Evolutionary conservation across 2,329 filamentous ascomycete species (phyloP).

Genomic region (Ophiostoma angusticollis): DNA sequence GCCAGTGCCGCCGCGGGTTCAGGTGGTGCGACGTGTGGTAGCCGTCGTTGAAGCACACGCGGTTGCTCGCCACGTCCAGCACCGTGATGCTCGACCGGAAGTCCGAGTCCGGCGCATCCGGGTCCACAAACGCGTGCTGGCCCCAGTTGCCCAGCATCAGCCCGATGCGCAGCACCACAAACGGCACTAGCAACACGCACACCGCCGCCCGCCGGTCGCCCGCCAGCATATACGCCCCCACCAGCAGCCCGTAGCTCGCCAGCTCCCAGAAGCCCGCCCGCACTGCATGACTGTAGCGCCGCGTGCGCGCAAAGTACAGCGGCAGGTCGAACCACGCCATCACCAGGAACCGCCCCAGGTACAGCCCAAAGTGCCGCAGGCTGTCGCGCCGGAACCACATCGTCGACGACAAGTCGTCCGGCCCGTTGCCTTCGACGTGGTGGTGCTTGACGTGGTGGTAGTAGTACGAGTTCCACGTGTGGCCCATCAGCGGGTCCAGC

Average conservation of each 20-base stretch:
- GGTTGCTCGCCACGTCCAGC: conserved; percentile 67
- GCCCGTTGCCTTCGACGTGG: conserved; percentile 67
- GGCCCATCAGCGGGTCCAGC: conserved; percentile 63
- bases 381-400: conserved; percentile 64
- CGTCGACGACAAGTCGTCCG: conserved; percentile 62
- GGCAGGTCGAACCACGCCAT: conserved; percentile 65
- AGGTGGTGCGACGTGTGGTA: conserved; percentile 74
- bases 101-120: conserved; percentile 61
- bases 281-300: conserved; percentile 39
- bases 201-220: conserved; percentile 43
- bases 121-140: conserved; percentile 70
- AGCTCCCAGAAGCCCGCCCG: conserved; percentile 51
- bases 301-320: conserved; percentile 55
- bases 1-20: conserved; percentile 68
- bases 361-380: conserved; percentile 52
- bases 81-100: conserved; percentile 68
- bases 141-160: conserved; percentile 79
- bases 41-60: conserved; percentile 71
- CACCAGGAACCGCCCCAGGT: conserved; percentile 61
- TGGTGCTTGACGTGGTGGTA: conserved; percentile 83
- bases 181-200: conserved; percentile 54
- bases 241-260: conserved; percentile 39
- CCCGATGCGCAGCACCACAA: conserved; percentile 52
- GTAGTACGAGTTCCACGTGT: conserved; percentile 76
- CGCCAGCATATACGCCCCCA: conserved; percentile 23